Conservation (phyloP, 305 asterid species). For the Plantago coronopus region DNA sequence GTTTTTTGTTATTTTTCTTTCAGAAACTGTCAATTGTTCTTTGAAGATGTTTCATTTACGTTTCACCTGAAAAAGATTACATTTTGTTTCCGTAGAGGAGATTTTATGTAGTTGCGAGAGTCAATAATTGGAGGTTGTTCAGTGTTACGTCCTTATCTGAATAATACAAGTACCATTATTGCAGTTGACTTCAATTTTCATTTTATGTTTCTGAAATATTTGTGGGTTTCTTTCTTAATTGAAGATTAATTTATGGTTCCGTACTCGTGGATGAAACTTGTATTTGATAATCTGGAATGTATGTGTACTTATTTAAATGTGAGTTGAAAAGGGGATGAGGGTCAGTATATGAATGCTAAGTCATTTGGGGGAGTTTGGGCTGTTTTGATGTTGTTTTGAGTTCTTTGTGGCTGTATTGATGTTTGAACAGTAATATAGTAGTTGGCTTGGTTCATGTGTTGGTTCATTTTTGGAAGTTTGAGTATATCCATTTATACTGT, state of each 20-base stretch:
- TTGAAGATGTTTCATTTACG: too few species aligned
- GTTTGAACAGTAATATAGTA: not conserved
- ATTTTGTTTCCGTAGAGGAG: not conserved
- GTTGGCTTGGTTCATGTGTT: not conserved
- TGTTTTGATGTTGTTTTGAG: too few species aligned
- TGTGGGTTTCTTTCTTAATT: not conserved
- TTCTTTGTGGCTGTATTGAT: not conserved
- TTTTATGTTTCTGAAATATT: not conserved
- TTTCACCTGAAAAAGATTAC: not conserved
- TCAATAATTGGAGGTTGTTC: conserved; percentile 6
- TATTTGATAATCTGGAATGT: not conserved
- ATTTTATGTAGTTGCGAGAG: not conserved
- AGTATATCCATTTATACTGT: not conserved
- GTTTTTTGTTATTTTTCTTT: too few species aligned
- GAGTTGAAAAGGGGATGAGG: not conserved
- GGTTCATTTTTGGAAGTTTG: too few species aligned
- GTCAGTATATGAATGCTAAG: not conserved
- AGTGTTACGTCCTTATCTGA: not conserved
- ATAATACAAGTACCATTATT: conserved; percentile 1
- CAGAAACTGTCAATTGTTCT: too few species aligned
- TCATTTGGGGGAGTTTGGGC: not conserved
- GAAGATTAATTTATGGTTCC: not conserved
- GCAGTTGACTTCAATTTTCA: not conserved
- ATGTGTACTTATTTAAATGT: not conserved
- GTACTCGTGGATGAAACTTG: not conserved